phyloP scores from a whole-genome alignment of 202 grass and related monocot species.

The Bolboschoenoplectus hybrid region DNA sequence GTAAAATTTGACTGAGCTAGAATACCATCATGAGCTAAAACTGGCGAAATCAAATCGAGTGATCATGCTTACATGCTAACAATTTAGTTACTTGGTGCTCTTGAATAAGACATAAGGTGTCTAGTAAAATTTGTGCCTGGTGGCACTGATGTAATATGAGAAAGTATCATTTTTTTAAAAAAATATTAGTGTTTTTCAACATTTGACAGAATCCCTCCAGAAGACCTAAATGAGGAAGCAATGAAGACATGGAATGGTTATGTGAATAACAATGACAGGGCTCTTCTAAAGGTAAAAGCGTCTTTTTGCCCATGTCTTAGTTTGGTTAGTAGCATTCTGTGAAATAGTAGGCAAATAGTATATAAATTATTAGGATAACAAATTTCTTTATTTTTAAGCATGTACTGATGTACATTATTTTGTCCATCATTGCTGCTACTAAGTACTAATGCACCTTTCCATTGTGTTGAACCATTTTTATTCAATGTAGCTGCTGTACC shows the following conservation, averaged over 20 bases:
- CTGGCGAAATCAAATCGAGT: not conserved
- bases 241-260: slow-evolving; percentile 66
- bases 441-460: not conserved
- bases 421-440: not conserved
- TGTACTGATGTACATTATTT: not conserved
- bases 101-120: not conserved
- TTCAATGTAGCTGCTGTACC: not conserved
- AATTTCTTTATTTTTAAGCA: not conserved
- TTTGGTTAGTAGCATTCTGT: slow-evolving; percentile 4
- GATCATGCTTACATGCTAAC: not conserved
- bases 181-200: slow-evolving; percentile 1
- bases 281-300: slow-evolving; percentile 83
- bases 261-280: slow-evolving; percentile 80
- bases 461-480: not conserved
- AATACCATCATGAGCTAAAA: not conserved
- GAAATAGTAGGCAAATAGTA: slow-evolving; percentile 4
- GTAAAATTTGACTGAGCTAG: not conserved
- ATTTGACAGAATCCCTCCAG: slow-evolving; percentile 58
- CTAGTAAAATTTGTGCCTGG: not conserved
- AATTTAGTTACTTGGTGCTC: not conserved
- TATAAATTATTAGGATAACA: not conserved
- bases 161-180: slow-evolving; percentile 26
- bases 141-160: slow-evolving; percentile 29
- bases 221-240: slow-evolving; percentile 45
- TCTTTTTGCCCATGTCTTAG: slow-evolving; percentile 9